These are phyloP conservation scores for Monosporascus sp. DNA, from an alignment of 2,329 filamentous ascomycete species.

Conservation along the genomic window DNA sequence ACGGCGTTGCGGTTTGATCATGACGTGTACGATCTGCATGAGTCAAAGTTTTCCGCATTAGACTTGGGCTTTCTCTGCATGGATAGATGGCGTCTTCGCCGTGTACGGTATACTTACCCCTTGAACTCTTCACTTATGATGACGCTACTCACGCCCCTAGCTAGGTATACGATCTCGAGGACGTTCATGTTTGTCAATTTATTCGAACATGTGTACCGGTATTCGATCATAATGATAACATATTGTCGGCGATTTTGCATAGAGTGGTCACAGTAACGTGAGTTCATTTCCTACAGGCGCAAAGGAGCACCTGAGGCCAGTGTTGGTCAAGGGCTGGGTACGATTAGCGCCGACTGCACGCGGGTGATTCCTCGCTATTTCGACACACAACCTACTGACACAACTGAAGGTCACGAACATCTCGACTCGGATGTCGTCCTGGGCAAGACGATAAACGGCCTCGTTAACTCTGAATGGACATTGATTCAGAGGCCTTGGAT, in stretches of 20 bases:
- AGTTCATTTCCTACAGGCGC: conserved; percentile 9
- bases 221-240: conserved; percentile 16
- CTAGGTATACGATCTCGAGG: conserved; percentile 19
- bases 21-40: conserved; percentile 12
- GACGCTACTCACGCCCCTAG: not conserved
- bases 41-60: conserved; percentile 16
- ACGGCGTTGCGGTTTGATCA: conserved; percentile 10
- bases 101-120: conserved; percentile 11
- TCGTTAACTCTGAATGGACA: conserved; percentile 9
- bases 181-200: conserved; percentile 16
- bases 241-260: conserved; percentile 12
- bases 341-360: conserved; percentile 5
- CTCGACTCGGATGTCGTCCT: conserved; percentile 23
- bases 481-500: conserved; percentile 10
- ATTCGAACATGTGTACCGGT: conserved; percentile 11
- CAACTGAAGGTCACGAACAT: conserved; percentile 7
- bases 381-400: conserved; percentile 5
- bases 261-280: conserved; percentile 7
- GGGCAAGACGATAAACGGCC: conserved; percentile 30
- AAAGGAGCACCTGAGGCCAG: conserved; percentile 10
- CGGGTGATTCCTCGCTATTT: conserved; percentile 1
- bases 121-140: not conserved
- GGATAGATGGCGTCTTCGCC: conserved; percentile 12
- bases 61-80: conserved; percentile 13
- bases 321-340: conserved; percentile 7